Conservation (phyloP, 176 grass and related monocot species). For the Dendrocalamus sinicus region DNA sequence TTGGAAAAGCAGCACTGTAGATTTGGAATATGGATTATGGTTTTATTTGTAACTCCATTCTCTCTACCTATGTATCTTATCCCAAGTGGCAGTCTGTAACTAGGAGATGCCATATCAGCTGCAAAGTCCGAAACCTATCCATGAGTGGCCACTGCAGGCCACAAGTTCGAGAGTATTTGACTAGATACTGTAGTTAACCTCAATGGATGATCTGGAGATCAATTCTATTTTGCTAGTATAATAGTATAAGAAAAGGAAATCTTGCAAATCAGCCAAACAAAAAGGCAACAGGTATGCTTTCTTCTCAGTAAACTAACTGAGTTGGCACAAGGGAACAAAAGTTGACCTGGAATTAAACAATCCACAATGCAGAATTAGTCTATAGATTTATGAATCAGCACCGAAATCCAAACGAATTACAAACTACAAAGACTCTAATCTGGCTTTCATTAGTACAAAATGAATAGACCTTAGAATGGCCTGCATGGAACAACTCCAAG, state of each 20-base stretch:
- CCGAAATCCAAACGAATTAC: slow-evolving; percentile 25
- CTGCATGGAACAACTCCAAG: slow-evolving; percentile 24
- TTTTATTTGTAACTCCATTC: no score
- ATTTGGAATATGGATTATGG: no score
- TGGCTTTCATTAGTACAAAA: slow-evolving; percentile 33
- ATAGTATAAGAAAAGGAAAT: background rate
- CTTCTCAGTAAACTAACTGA: background rate
- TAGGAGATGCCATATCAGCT: no score
- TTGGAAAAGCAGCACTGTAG: no score
- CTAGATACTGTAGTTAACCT: no score
- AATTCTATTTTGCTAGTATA: no score
- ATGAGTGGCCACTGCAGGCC: no score
- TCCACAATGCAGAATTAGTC: background rate
- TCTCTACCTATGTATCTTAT: no score
- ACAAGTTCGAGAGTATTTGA: no score
- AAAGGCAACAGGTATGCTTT: background rate
- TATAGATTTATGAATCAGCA: slow-evolving; percentile 39
- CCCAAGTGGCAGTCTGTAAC: no score
- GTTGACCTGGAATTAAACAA: background rate
- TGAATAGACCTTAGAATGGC: slow-evolving; percentile 41
- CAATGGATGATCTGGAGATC: no score
- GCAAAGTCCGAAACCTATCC: no score
- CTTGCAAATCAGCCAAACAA: background rate
- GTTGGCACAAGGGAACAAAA: slow-evolving; percentile 1
- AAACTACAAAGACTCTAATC: slow-evolving; percentile 24